Evolutionary conservation across 2,329 filamentous ascomycete genomes (phyloP).

Genomic region (Talaromyces pinophilus): DNA sequence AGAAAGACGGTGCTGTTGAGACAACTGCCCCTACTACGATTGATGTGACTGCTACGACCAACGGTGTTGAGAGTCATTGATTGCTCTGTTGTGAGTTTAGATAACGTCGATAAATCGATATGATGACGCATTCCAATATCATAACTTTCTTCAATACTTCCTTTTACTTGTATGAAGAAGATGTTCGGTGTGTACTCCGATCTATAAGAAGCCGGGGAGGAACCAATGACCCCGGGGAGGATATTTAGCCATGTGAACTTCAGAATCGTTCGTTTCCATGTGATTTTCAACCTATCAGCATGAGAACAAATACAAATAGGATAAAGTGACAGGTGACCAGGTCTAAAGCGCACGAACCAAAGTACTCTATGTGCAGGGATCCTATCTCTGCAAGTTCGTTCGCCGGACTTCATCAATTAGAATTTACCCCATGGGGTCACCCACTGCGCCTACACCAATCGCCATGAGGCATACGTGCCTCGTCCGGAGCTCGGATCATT

Average conservation of each 20-base stretch:
- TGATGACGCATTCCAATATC: background rate
- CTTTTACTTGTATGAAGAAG: background rate
- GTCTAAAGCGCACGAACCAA: background rate
- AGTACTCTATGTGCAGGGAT: background rate
- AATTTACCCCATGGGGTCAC: constrained; percentile 9
- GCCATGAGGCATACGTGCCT: background rate
- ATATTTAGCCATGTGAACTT: background rate
- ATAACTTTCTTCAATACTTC: background rate
- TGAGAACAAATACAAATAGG: background rate
- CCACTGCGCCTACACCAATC: background rate
- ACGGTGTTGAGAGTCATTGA: background rate
- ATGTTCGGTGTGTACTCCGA: background rate
- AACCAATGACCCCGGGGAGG: background rate
- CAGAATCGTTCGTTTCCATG: background rate
- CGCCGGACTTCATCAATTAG: background rate
- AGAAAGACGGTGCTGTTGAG: background rate
- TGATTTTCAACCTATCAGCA: background rate
- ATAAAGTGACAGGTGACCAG: background rate
- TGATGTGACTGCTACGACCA: background rate
- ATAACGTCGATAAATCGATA: background rate
- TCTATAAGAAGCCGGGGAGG: background rate
- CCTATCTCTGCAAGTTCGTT: background rate
- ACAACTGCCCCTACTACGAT: background rate
- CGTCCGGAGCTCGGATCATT: background rate
- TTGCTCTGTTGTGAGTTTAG: background rate